Base-by-base conservation (phyloP, 352 stramenopile species). In the Globisporangium recalcitrans region DNA sequence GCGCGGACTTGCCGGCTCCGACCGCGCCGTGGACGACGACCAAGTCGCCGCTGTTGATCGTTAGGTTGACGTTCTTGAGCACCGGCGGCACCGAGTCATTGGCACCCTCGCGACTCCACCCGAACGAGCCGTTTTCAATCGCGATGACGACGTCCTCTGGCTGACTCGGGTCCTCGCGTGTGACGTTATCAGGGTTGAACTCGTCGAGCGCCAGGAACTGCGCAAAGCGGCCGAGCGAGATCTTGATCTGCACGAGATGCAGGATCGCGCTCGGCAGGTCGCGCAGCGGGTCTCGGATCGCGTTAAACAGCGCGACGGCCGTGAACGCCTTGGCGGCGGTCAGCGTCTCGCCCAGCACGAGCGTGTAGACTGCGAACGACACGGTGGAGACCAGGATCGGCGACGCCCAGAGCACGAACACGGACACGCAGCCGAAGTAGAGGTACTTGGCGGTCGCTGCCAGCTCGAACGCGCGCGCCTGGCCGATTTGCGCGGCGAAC, bases 321-420 rank as follows among this genome's bases (percentile, higher is more conserved):
- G 77, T 83, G 40, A 83, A 83, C 10, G 82, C 69, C 11, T 73
- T 86, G 6, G 76, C 71, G 2, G 76, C 68, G 0, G 72, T 85
- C 1, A 88, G 59, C 5, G 40, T 24, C n/a, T 80, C 42, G 3
- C 63, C 49, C 56, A 86, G 56, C 0, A 73, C 60, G 14, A 84
- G 49, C 10, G 68, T 62, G 29, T 86, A 80, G 3, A 72, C 59
- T 9, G 58, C 74, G 51, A 86, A 88, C 14, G 78, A 85, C 0
- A 69, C 60, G 21, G 71, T 64, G 0, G 72, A 82, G 3, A 88
- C 74, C 11, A 68, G 11, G 10, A 84, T 29, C 1, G 76, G 78
- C 8, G 74, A 76, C 8, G 26, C 64, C 72, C 75, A 87, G 10
- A 87, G 57, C 21, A 72, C 69, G 14, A 80, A 88, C 61, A 90